Percentiles rank a stretch among this genome's conserved stretches.
These are phyloP conservation scores for Talaromyces stipitatus DNA, from an alignment of 495 filamentous ascomycete genomes.

Conservation along the genomic window DNA sequence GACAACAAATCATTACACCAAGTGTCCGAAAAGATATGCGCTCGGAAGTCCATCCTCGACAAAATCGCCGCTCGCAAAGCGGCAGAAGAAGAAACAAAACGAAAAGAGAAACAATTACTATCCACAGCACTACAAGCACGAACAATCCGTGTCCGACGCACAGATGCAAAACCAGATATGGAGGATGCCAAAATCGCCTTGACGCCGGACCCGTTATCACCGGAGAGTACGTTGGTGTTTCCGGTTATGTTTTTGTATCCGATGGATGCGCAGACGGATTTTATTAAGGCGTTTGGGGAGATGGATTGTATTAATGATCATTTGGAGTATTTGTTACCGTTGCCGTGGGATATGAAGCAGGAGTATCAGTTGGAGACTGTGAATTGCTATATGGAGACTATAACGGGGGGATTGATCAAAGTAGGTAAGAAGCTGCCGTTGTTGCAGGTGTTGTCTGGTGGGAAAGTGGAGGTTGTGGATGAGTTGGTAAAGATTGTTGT, in stretches of 20 bases:
- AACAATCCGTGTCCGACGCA: constrained; percentile 57
- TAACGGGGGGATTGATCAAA: constrained; percentile 72
- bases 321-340: constrained; percentile 68
- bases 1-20: constrained; percentile 49
- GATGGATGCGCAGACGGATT: constrained; percentile 69
- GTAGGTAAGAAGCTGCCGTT: constrained; percentile 78
- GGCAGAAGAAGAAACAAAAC: constrained; percentile 42
- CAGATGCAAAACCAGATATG: constrained; percentile 69
- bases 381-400: constrained; percentile 88
- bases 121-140: constrained; percentile 65
- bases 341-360: constrained; percentile 72
- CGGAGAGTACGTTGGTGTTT: constrained; percentile 60
- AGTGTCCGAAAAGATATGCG: constrained; percentile 43
- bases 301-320: constrained; percentile 60
- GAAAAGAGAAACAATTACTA: constrained; percentile 53
- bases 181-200: constrained; percentile 67
- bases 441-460: constrained; percentile 61
- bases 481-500: constrained; percentile 74
- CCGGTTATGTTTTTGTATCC: constrained; percentile 83
- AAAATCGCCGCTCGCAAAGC: constrained; percentile 40
- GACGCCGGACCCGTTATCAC: constrained; percentile 63
- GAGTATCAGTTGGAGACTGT: constrained; percentile 59
- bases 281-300: constrained; percentile 80
- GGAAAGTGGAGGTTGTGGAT: constrained; percentile 85
- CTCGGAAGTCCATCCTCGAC: constrained; percentile 34